Evolutionary conservation across 2,329 filamentous ascomycete genomes (phyloP).

Genomic region (Beauveria varroae): DNA sequence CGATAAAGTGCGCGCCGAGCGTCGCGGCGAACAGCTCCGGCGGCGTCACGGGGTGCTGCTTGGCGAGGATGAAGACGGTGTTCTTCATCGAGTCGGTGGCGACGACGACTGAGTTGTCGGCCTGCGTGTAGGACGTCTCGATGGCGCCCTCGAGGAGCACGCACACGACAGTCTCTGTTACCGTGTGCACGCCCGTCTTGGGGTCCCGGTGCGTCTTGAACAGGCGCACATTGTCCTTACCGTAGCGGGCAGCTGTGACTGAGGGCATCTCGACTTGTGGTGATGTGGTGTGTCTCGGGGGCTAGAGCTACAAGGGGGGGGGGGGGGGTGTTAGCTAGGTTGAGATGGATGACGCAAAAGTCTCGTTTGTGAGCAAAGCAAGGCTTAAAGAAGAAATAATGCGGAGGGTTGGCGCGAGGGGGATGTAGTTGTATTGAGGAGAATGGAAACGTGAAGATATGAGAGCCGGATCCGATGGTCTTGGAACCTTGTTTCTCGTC

Average conservation of each 20-base stretch:
- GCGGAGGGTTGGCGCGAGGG: neutral
- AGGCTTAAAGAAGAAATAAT: neutral
- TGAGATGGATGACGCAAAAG: neutral
- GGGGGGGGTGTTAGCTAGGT: neutral
- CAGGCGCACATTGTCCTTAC: slow-evolving; percentile 97
- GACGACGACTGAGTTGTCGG: slow-evolving; percentile 91
- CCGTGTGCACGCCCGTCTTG: slow-evolving; percentile 69
- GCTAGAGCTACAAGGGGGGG: neutral
- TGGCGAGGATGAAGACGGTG: slow-evolving; percentile 90
- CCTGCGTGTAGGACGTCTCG: slow-evolving; percentile 78
- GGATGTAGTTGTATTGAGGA: neutral
- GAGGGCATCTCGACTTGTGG: slow-evolving; percentile 40
- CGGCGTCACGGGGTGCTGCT: slow-evolving; percentile 84
- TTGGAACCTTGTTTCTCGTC: slow-evolving; percentile 1
- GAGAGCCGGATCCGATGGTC: neutral
- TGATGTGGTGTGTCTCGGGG: neutral
- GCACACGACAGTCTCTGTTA: slow-evolving; percentile 92
- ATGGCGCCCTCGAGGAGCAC: slow-evolving; percentile 91
- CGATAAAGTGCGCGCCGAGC: slow-evolving; percentile 81
- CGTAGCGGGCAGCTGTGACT: slow-evolving; percentile 63
- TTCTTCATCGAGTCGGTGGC: slow-evolving; percentile 99
- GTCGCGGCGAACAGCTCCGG: slow-evolving; percentile 87
- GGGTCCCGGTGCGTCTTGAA: slow-evolving; percentile 86
- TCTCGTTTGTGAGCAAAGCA: neutral
- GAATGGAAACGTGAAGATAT: neutral